Base-by-base conservation (phyloP, 371 early-diverging fungal species). In the Mortierella polycephala region DNA sequence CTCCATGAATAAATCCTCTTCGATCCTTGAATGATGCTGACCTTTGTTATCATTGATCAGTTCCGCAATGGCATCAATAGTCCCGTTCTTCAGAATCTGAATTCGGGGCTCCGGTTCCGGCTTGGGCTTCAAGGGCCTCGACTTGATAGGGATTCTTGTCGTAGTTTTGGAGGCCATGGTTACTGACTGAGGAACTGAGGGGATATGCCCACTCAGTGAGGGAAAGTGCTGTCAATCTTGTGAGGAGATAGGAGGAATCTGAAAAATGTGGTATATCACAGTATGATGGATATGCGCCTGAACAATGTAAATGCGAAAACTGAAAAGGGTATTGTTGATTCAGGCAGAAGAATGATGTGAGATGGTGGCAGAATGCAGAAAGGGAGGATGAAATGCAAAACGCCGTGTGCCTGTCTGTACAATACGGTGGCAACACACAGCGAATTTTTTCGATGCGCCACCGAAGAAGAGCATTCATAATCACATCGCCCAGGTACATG, bases 51-150 rank as follows among this genome's bases (percentile, higher is more conserved):
- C 57, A 57, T 79, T 82, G 8, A 91, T 87, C 59, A 88, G 81
- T n/a, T 86, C 70, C 12, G 87, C 90, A 14, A 93, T 83, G 9
- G 90, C 81, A 16, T 84, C 74, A 37, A 91, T 74, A 5, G 89
- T 83, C 10, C 45, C 69, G 54, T 54, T 82, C 74, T 65, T 60
- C 14, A 72, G 50, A 23, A 77, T 64, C 51, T 70, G 62, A n/a
- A 75, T 60, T 12, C 79, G 69, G 39, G 79, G 53, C 51, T 75
- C 75, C 37, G 76, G 76, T 39, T 71, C 71, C 2, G 71, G 71
- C 21, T 67, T 58, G n/a, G 76, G 67, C 52, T 67, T 75, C 2
- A 60, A 51, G 10, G 71, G 76, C 50, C 71, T 42, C 21, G 59
- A 57, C 23, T 70, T 70, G 20, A 75, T 54, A 41, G 76, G 67